Conservation (phyloP, 2,329 filamentous ascomycete species). For the Ophiocordyceps camponoti-rufipedis region DNA sequence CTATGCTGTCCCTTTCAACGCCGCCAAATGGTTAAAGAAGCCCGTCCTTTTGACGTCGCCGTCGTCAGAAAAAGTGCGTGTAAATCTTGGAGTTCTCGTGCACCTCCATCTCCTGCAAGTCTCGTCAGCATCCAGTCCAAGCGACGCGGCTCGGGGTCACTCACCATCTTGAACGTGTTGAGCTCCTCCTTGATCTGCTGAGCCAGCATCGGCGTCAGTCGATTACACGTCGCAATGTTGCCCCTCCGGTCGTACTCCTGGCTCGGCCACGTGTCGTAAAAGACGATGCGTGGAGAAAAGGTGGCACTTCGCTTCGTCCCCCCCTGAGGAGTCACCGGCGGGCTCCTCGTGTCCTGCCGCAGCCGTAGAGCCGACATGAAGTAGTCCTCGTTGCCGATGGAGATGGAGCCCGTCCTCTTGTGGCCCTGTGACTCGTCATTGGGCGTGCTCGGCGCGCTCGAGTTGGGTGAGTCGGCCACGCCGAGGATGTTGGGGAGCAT, state of each 20-base stretch:
- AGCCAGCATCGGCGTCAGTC: slow-evolving; percentile 86
- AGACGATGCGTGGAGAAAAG: slow-evolving; percentile 86
- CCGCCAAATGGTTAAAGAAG: slow-evolving; percentile 22
- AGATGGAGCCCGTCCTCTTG: slow-evolving; percentile 48
- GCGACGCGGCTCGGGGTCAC: slow-evolving; percentile 1
- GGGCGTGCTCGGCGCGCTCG: slow-evolving; percentile 76
- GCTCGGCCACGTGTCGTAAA: slow-evolving; percentile 91
- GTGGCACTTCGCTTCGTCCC: slow-evolving; percentile 43
- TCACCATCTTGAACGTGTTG: slow-evolving; percentile 91
- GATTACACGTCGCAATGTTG: slow-evolving; percentile 94
- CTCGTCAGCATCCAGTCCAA: slow-evolving; percentile 16
- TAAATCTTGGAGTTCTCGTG: slow-evolving; percentile 98
- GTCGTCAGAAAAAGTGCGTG: slow-evolving; percentile 94
- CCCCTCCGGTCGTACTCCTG: slow-evolving; percentile 92
- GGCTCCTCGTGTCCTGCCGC: slow-evolving; percentile 59
- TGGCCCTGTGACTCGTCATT: slow-evolving; percentile 56
- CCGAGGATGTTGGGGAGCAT: slow-evolving; percentile 43
- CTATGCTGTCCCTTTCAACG: slow-evolving; percentile 37
- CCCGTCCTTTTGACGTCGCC: slow-evolving; percentile 6
- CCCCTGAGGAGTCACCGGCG: slow-evolving; percentile 59
- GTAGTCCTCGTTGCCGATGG: slow-evolving; percentile 73
- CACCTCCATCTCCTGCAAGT: slow-evolving; percentile 86
- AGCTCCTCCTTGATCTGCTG: slow-evolving; percentile 99
- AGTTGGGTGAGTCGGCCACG: slow-evolving; percentile 60
- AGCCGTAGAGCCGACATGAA: slow-evolving; percentile 65